Evolutionary conservation across 1,284 basidiomycete species (phyloP), one percentile per base, ranked within the genome.

Genomic region (Microbotryum saponariae): DNA sequence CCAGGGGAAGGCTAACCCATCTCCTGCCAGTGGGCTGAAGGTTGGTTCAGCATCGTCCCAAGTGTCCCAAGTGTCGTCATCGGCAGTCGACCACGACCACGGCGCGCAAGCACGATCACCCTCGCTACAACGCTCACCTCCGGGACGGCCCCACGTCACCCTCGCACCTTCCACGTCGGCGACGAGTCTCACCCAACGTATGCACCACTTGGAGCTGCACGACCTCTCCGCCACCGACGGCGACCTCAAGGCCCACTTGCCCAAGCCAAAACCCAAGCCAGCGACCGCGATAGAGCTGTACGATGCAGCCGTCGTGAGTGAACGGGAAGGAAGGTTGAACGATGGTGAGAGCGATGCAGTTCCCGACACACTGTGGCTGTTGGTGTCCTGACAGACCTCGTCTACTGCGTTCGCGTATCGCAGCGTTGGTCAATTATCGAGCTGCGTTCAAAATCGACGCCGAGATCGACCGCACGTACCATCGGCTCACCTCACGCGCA

Each of bases 211-310:
- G 7, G 37, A 29, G 16, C 20, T 60, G 20, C n/a, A 12, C 1
- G 37, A 33, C 4, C 54, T 21, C 27, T 9, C 60, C 14, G 59
- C 2, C 4, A 3, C 52, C 31, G 47, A 33, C 42, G 27, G 27
- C 27, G 29, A 49, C 47, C 18, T n/a, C 48, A 4, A 12, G 25
- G 9, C 14, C 56, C 20, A n/a, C 29, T 25, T 29, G 31, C 8
- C 20, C 10, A 33, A 31, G 33, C 12, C n/a, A 23, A 49, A 51
- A 55, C 27, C 29, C 33, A 52, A 42, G 42, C 29, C 7, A 54
- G 7, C 65, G 45, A 63, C 63, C 10, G 71, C 71, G 3, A 54
- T 72, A 44, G 71, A 71, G 51, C 58, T 68, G 42, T 72, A 72
- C 52, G 45, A 49, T 14, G 54, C 25, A 7, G 71, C 71, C 2